Percentiles rank a stretch among this genome's conserved stretches.
Conservation (phyloP, 2,329 filamentous ascomycete species). For the Sclerotinia trifoliorum region DNA sequence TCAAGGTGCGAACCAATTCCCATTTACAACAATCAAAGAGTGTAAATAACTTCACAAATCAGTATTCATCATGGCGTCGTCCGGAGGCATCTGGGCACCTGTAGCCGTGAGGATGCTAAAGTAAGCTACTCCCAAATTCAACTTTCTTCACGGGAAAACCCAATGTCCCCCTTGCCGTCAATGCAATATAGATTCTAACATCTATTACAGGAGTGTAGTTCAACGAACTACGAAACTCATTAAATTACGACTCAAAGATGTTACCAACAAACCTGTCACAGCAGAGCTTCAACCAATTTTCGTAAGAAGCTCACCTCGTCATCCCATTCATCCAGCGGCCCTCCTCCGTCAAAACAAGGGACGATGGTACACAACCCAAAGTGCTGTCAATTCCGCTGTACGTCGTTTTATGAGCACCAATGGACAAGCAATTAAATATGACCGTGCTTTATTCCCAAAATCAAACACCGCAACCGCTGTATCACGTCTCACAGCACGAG, state of each 20-base stretch:
- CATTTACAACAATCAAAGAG: neutral
- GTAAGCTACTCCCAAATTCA: conserved; percentile 29
- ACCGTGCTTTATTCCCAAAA: conserved; percentile 53
- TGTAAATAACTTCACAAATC: conserved; percentile 15
- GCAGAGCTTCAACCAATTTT: conserved; percentile 58
- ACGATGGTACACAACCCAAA: conserved; percentile 60
- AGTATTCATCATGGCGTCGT: conserved; percentile 35
- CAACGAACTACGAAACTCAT: conserved; percentile 48
- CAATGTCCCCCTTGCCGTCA: neutral
- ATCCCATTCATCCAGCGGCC: conserved; percentile 57
- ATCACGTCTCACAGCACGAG: conserved; percentile 65
- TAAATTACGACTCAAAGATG: conserved; percentile 46
- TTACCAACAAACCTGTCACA: conserved; percentile 43
- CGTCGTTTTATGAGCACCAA: conserved; percentile 42
- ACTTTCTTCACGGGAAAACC: neutral
- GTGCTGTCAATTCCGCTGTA: conserved; percentile 52
- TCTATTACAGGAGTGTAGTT: conserved; percentile 45
- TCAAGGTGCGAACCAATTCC: neutral
- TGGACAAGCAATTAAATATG: conserved; percentile 44
- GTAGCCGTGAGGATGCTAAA: conserved; percentile 38
- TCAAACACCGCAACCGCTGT: conserved; percentile 57
- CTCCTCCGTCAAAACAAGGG: conserved; percentile 63
- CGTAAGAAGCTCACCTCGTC: conserved; percentile 54
- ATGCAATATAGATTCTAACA: conserved; percentile 27
- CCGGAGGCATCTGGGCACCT: conserved; percentile 38